Conservation (phyloP, 345 rosid species). For the Clarkia xantiana region DNA sequence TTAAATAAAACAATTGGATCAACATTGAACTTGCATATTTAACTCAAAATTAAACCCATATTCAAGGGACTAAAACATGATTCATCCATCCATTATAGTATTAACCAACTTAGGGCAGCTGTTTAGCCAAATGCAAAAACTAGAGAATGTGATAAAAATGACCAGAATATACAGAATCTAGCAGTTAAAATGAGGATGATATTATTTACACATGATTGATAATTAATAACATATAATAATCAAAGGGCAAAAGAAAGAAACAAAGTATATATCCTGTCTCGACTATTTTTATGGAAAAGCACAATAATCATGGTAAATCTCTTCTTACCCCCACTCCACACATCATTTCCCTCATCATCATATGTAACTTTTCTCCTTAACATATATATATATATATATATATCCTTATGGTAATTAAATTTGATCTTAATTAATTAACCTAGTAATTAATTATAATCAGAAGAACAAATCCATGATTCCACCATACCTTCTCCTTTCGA, state of each 20-base stretch:
- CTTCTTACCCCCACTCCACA: background rate
- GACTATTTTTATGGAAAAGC: too few species aligned
- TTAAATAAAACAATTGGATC: too few species aligned
- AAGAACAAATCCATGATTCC: slow-evolving; percentile 81
- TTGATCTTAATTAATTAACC: background rate
- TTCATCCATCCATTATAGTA: too few species aligned
- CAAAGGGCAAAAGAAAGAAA: background rate
- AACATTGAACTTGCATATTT: too few species aligned
- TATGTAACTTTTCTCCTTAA: background rate
- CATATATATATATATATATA: too few species aligned
- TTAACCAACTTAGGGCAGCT: too few species aligned
- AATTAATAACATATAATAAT: slow-evolving; percentile 1
- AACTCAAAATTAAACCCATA: too few species aligned
- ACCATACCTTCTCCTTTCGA: slow-evolving; percentile 50
- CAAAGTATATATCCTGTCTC: background rate
- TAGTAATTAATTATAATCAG: slow-evolving; percentile 25
- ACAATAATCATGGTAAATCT: background rate
- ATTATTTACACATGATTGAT: slow-evolving; percentile 24
- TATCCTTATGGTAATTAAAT: too few species aligned
- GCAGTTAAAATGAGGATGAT: background rate
- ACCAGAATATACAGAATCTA: too few species aligned
- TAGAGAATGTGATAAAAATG: too few species aligned
- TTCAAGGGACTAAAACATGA: too few species aligned
- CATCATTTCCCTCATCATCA: slow-evolving; percentile 2
- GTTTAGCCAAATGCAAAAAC: too few species aligned